A percentile compares a stretch with the other conserved stretches of the same genome.
Conservation (phyloP, 495 filamentous ascomycete species). For the Penicillium macrosclerotiorum region DNA sequence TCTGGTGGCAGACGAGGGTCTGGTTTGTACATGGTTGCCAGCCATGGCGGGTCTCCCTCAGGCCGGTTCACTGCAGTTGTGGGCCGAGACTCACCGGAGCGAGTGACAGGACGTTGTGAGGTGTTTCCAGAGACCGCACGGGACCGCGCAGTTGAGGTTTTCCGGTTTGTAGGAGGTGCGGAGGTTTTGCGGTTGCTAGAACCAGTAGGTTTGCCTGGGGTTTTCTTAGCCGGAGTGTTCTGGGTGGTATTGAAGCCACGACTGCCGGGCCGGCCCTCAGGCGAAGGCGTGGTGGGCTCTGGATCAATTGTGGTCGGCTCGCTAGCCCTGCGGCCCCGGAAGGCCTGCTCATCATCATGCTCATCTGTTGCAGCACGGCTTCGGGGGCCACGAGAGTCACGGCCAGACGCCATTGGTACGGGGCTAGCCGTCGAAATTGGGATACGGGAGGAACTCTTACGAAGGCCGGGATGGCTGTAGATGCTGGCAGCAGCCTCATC, state of each 20-base stretch:
- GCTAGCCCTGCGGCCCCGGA: slow-evolving; percentile 66
- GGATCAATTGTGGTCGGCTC: slow-evolving; percentile 60
- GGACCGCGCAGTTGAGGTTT: slow-evolving; percentile 29
- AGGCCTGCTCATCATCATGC: slow-evolving; percentile 60
- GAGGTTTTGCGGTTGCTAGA: slow-evolving; percentile 42
- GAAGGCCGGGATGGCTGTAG: slow-evolving; percentile 42
- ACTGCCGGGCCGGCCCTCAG: slow-evolving; percentile 40
- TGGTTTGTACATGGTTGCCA: slow-evolving; percentile 91
- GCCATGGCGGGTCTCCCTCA: slow-evolving; percentile 95
- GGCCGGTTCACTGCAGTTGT: slow-evolving; percentile 67
- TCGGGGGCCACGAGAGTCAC: slow-evolving; percentile 65
- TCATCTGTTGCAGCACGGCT: slow-evolving; percentile 48
- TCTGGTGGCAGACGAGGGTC: slow-evolving; percentile 93
- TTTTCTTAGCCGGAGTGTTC: slow-evolving; percentile 35
- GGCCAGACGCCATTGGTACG: slow-evolving; percentile 70
- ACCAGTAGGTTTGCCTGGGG: slow-evolving; percentile 44
- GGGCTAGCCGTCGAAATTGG: slow-evolving; percentile 78
- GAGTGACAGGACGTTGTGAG: slow-evolving; percentile 60
- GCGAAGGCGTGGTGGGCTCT: slow-evolving; percentile 50
- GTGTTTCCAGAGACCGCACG: slow-evolving; percentile 39
- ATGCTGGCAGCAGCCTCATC: slow-evolving; percentile 48
- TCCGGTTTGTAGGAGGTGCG: slow-evolving; percentile 37
- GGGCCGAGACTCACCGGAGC: slow-evolving; percentile 57
- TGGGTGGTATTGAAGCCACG: slow-evolving; percentile 32
- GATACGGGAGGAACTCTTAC: slow-evolving; percentile 69